Evolutionary conservation across 2,329 filamentous ascomycete genomes (phyloP).

Genomic region (Alternaria rosae): DNA sequence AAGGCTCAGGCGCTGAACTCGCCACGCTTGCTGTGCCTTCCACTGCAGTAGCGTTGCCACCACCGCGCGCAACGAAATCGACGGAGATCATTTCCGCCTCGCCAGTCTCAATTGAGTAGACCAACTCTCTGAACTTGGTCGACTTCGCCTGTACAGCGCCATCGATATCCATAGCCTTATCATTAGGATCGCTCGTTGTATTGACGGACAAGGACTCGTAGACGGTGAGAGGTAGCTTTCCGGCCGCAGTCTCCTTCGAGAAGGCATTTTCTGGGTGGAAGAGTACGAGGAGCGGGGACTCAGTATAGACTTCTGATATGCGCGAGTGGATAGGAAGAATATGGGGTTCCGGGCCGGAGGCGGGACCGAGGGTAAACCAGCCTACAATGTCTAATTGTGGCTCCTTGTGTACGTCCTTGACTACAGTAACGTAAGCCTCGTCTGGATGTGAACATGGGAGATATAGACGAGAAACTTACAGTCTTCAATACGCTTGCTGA

Average conservation of each 20-base stretch:
- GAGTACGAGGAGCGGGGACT: conserved; percentile 84
- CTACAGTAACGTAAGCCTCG: conserved; percentile 56
- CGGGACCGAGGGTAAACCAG: conserved; percentile 84
- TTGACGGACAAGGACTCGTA: conserved; percentile 75
- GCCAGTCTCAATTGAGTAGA: conserved; percentile 89
- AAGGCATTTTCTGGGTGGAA: conserved; percentile 75
- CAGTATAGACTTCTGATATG: conserved; percentile 77
- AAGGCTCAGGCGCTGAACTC: conserved; percentile 16
- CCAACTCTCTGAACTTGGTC: conserved; percentile 81
- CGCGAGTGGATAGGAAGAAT: conserved; percentile 79
- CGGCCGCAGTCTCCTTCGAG: conserved; percentile 66
- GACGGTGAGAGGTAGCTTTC: conserved; percentile 86
- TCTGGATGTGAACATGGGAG: not conserved
- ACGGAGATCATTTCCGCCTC: conserved; percentile 98
- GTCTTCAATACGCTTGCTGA: conserved; percentile 79
- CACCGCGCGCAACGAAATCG: conserved; percentile 87
- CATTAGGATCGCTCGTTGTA: conserved; percentile 41
- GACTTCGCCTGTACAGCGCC: conserved; percentile 60
- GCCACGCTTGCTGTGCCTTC: conserved; percentile 41
- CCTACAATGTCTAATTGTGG: conserved; percentile 83
- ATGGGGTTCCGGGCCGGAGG: conserved; percentile 71
- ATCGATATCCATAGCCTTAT: conserved; percentile 66
- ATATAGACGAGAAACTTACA: conserved; percentile 64
- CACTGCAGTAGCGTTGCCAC: conserved; percentile 75
- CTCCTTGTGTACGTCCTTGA: conserved; percentile 86